Evolutionary conservation across 108 stramenopile species (phyloP).

Genomic region (Epithemia pelagica): DNA sequence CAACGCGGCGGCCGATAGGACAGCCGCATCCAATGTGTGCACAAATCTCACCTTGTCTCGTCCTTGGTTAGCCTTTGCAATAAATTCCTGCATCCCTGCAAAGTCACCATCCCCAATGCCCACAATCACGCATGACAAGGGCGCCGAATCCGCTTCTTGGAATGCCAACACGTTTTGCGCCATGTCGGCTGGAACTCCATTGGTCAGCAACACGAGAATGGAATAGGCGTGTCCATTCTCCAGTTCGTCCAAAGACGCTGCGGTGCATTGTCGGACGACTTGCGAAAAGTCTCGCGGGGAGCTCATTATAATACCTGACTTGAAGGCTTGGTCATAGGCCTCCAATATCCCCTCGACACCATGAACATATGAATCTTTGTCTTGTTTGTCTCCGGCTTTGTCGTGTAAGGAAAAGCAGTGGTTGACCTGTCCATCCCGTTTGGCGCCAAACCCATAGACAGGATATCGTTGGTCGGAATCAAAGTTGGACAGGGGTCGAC

Average conservation of each 20-base stretch:
- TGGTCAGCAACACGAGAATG: constrained; percentile 68
- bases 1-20: constrained; percentile 33
- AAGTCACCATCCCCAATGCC: constrained; percentile 58
- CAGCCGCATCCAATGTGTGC: constrained; percentile 17
- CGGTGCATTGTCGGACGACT: constrained; percentile 63
- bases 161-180: constrained; percentile 36
- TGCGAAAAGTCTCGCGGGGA: constrained; percentile 81
- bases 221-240: constrained; percentile 33
- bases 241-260: background rate
- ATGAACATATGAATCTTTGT: constrained; percentile 34
- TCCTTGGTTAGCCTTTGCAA: constrained; percentile 5
- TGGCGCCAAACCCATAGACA: constrained; percentile 88
- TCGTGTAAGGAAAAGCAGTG: constrained; percentile 67
- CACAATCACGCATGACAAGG: constrained; percentile 55
- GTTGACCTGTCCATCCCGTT: constrained; percentile 59
- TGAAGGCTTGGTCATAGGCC: constrained; percentile 51
- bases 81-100: constrained; percentile 31
- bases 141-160: constrained; percentile 24
- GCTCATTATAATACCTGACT: constrained; percentile 52
- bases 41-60: constrained; percentile 57
- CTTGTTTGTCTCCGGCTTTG: constrained; percentile 1
- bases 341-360: constrained; percentile 75
- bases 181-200: constrained; percentile 59
- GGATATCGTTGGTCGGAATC: constrained; percentile 69
- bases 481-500: constrained; percentile 41